Evolutionary conservation across 148 eudicot species (phyloP).

Genomic region (Chenopodium quinoa): DNA sequence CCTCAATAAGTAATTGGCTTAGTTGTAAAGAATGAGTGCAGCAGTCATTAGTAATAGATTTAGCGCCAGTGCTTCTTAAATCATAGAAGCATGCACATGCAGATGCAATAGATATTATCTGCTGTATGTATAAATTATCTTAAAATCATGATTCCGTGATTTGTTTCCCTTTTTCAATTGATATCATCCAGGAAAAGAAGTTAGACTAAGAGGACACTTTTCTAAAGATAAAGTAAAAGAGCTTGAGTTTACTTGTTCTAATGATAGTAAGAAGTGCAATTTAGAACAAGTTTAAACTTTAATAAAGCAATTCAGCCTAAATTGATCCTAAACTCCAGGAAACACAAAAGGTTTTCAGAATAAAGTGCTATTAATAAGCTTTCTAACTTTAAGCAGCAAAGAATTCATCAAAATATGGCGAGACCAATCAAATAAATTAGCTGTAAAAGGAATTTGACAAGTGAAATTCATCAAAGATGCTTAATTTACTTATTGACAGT

Average conservation of each 20-base stretch:
- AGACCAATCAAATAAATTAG: slow-evolving; percentile 6
- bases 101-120: background rate
- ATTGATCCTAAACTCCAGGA: background rate
- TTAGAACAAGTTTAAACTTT: background rate
- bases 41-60: background rate
- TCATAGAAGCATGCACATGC: background rate
- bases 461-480: background rate
- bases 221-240: slow-evolving; percentile 6
- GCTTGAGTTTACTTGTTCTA: background rate
- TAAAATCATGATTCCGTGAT: background rate
- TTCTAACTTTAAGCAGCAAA: slow-evolving; percentile 4
- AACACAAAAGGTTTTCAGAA: slow-evolving; percentile 13
- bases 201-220: slow-evolving; percentile 5
- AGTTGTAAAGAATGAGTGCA: background rate
- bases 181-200: slow-evolving; percentile 9
- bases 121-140: background rate
- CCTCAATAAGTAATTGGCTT: background rate
- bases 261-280: slow-evolving; percentile 17
- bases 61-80: background rate
- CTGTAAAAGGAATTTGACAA: slow-evolving; percentile 10
- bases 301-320: slow-evolving; percentile 2
- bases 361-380: slow-evolving; percentile 10
- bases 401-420: background rate
- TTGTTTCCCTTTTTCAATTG: slow-evolving; percentile 3
- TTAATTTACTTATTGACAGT: background rate